phyloP scores from a whole-genome alignment of 2,329 filamentous ascomycete genomes.

The Penicillium hesseltinei region DNA sequence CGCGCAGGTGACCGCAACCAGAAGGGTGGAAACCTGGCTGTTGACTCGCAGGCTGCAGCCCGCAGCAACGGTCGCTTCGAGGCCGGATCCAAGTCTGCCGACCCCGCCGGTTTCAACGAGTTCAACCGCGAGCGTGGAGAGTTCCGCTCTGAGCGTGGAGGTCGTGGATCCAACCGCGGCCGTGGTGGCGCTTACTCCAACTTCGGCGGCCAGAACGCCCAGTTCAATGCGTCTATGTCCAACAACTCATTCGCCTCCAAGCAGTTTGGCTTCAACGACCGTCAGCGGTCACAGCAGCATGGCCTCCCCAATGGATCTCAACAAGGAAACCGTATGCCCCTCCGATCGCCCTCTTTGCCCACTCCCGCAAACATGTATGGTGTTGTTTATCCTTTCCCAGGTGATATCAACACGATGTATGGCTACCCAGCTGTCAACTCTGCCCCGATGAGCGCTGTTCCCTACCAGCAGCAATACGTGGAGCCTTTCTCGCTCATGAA shows the following conservation, averaged over 20 bases:
- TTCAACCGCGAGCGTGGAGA: conserved; percentile 38
- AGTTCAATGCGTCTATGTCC: conserved; percentile 39
- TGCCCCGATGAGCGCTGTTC: conserved; percentile 55
- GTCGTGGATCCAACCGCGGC: conserved; percentile 42
- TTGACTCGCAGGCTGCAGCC: conserved; percentile 34
- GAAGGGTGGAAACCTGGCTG: conserved; percentile 29
- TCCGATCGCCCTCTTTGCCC: conserved; percentile 63
- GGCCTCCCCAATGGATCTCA: conserved; percentile 37
- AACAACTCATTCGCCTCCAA: conserved; percentile 44
- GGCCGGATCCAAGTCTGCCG: conserved; percentile 39
- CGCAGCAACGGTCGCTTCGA: conserved; percentile 41
- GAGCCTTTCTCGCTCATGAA: conserved; percentile 56
- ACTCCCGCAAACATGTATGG: conserved; percentile 52
- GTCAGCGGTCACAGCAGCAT: conserved; percentile 43
- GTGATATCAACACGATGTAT: conserved; percentile 55
- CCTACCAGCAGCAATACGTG: conserved; percentile 58
- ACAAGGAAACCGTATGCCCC: conserved; percentile 51
- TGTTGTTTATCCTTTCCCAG: conserved; percentile 42
- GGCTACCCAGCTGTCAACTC: conserved; percentile 56
- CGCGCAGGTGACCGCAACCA: conserved; percentile 26
- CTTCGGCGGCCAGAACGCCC: conserved; percentile 37
- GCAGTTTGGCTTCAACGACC: conserved; percentile 42
- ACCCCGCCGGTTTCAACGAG: conserved; percentile 36
- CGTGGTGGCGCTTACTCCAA: conserved; percentile 38
- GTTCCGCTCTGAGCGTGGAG: conserved; percentile 39